phyloP scores from a whole-genome alignment of 257 asterid species.

The Ballota nigra region DNA sequence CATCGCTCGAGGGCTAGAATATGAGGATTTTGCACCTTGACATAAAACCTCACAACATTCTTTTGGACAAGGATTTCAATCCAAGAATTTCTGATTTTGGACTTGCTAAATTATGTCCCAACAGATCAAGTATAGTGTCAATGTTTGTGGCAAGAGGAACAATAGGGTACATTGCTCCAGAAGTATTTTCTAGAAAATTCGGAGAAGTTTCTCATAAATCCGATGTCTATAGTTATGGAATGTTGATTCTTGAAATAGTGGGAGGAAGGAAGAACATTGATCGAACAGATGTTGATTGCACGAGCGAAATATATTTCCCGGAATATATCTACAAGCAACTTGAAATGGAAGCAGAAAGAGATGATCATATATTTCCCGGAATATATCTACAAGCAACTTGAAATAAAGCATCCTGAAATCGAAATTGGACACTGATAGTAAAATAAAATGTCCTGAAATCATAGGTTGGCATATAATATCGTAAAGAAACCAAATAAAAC shows the following conservation, averaged over 20 bases:
- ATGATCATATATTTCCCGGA: constrained; percentile 23
- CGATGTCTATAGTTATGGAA: constrained; percentile 37
- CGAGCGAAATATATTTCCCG: constrained; percentile 32
- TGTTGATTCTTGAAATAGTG: constrained; percentile 33
- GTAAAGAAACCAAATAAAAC: too few relatives aligned
- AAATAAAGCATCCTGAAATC: too few relatives aligned
- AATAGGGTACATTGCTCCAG: constrained; percentile 44
- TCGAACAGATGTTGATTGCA: neutral
- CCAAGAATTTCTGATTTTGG: constrained; percentile 19
- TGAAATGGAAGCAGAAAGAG: neutral
- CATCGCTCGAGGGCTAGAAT: constrained; percentile 26
- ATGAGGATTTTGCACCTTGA: neutral
- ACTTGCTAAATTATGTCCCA: constrained; percentile 17
- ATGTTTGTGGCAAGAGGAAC: constrained; percentile 3
- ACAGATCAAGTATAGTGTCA: constrained; percentile 16
- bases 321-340: constrained; percentile 31
- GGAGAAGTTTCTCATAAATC: constrained; percentile 40
- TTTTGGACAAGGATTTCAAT: constrained; percentile 16
- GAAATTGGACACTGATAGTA: too few relatives aligned
- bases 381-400: constrained; percentile 30
- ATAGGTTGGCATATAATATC: too few relatives aligned
- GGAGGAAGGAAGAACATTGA: constrained; percentile 14
- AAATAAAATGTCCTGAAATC: too few relatives aligned
- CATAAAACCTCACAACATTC: constrained; percentile 36
- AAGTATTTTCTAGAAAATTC: constrained; percentile 28